phyloP scores from a whole-genome alignment of 108 stramenopile species.

The Skeletonema costatum region DNA sequence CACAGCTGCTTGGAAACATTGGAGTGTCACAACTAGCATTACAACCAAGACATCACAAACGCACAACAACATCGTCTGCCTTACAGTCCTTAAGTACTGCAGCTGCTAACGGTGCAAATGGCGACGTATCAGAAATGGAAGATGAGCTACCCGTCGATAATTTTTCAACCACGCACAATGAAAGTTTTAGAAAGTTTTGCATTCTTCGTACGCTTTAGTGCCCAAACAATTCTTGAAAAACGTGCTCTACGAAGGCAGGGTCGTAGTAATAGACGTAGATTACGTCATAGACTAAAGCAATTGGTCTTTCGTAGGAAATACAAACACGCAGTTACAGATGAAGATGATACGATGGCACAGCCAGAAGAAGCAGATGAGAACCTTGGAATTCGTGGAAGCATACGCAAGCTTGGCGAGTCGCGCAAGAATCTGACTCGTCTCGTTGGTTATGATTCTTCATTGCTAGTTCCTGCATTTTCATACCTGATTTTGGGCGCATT shows the following conservation, averaged over 20 bases:
- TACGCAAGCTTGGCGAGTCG: slow-evolving; percentile 65
- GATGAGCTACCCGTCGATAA: neutral
- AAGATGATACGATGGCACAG: neutral
- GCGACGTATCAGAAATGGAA: neutral
- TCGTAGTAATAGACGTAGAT: slow-evolving; percentile 14
- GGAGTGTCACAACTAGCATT: neutral
- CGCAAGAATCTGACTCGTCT: slow-evolving; percentile 72
- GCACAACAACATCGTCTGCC: neutral
- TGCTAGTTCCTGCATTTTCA: slow-evolving; percentile 71
- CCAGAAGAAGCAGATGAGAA: slow-evolving; percentile 9
- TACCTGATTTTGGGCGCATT: slow-evolving; percentile 77
- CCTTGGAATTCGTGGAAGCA: slow-evolving; percentile 22
- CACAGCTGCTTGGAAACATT: neutral
- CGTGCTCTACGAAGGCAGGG: slow-evolving; percentile 6
- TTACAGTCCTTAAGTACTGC: neutral
- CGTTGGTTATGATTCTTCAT: slow-evolving; percentile 72
- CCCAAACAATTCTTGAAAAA: slow-evolving; percentile 29
- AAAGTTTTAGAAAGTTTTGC: slow-evolving; percentile 31
- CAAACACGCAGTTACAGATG: neutral
- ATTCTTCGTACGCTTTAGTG: slow-evolving; percentile 39
- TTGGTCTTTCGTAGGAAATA: slow-evolving; percentile 4
- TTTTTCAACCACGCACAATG: slow-evolving; percentile 47
- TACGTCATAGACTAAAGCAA: slow-evolving; percentile 23
- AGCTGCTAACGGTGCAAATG: neutral
- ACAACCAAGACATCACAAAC: neutral